Evolutionary conservation across 148 eudicot species (phyloP), one percentile per base, ranked within the genome.

Genomic region (Gaultheria prostrata): DNA sequence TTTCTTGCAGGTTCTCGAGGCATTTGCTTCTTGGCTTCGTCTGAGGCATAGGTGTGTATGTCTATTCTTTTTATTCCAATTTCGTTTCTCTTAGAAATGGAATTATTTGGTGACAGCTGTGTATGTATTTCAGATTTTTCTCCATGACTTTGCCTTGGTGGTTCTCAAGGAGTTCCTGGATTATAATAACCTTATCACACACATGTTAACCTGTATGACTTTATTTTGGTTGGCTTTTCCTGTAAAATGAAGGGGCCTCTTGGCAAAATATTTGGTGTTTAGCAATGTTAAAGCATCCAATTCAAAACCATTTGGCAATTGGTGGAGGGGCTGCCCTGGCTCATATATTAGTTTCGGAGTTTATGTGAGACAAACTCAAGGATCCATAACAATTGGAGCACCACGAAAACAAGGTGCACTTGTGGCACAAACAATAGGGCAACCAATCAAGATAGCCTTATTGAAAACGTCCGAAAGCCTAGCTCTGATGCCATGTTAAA

Each of bases 11-110:
- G 99, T 93, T 86, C 91, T 97, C 11, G 98, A 95, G 92, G 98
- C 98, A 84, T 97, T 97, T 92, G 96, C 99, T 82, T 93, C 99
- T 45, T 97, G 99, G 99, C 93, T 97, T 86, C 97, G 98, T 57
- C 87, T 97, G 84, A 91, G 97, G 86, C 95, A 91, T 81, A 95
- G 97, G 99, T 97, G 86, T 78, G 90, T 78, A 33, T 26, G 76
- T 84, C 35, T 77, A 45, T 86, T 72, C 8, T 71, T 39, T 71
- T 6, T 63, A 24, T 74, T 54, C 43, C 45, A 49, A 48, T 14
- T 2, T 75, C 26, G 6, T 67, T 57, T 75, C 39, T 70, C 20
- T 43, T 82, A 56, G 54, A 24, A 73, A 49, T n/a, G 30, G 67
- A 82, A 32, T 10, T 35, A 33, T 71, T 67, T 32, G 74, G 17